A percentile compares a stretch with the other conserved stretches of the same genome.
Evolutionary conservation across 2,329 filamentous ascomycete species (phyloP).

Genomic region (Cordyceps javanica): DNA sequence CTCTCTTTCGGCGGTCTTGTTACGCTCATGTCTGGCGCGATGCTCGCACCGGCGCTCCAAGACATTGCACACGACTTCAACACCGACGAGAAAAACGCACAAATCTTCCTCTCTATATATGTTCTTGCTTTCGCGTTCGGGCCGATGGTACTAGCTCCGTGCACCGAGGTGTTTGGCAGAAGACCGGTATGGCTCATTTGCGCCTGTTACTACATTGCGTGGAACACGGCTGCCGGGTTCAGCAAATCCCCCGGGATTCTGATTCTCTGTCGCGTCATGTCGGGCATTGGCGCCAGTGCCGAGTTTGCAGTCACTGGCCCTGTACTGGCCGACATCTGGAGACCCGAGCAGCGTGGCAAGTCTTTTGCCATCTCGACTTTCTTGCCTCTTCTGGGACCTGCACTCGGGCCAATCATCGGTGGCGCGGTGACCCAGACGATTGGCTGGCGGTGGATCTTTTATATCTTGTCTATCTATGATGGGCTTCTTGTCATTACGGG

Average conservation of each 20-base stretch:
- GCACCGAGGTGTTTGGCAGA: constrained; percentile 29
- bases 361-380: constrained; percentile 27
- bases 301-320: constrained; percentile 29
- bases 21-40: constrained; percentile 30
- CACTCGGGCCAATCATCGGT: constrained; percentile 61
- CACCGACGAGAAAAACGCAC: constrained; percentile 18
- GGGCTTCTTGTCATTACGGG: constrained; percentile 48
- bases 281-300: constrained; percentile 22
- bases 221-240: constrained; percentile 29
- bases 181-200: constrained; percentile 27
- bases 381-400: constrained; percentile 48
- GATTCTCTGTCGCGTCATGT: constrained; percentile 23
- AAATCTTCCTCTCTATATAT: constrained; percentile 30
- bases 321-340: constrained; percentile 31
- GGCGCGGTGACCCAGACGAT: constrained; percentile 58
- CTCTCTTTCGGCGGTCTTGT: constrained; percentile 29
- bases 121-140: constrained; percentile 30
- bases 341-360: constrained; percentile 28
- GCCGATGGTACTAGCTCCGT: constrained; percentile 27
- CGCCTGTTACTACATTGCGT: constrained; percentile 29
- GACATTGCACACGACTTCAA: constrained; percentile 26
- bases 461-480: constrained; percentile 53
- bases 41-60: constrained; percentile 30
- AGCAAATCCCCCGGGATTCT: constrained; percentile 25
- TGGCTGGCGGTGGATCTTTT: constrained; percentile 67